Conservation (phyloP, 2,329 filamentous ascomycete genomes). For the Cercospora sesami region DNA sequence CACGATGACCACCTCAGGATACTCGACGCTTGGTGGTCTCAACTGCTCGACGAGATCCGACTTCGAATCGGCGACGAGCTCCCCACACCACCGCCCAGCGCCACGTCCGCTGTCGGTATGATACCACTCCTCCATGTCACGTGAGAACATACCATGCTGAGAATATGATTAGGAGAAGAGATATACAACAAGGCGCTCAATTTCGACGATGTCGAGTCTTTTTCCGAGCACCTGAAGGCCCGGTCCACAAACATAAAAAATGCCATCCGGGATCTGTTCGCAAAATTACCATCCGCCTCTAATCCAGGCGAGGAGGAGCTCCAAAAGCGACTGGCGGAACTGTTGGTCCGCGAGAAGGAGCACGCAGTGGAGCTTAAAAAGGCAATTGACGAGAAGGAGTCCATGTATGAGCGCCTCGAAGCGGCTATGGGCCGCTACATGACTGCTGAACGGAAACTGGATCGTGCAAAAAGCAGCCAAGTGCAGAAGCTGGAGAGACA, state of each 20-base stretch:
- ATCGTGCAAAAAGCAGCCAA: slow-evolving; percentile 82
- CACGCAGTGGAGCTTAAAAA: slow-evolving; percentile 34
- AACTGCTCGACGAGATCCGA: slow-evolving; percentile 59
- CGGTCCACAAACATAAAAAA: slow-evolving; percentile 75
- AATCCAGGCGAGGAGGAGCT: slow-evolving; percentile 68
- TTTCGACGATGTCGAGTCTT: slow-evolving; percentile 59
- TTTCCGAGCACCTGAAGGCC: slow-evolving; percentile 76
- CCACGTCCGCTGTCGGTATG: slow-evolving; percentile 37
- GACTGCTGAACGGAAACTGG: slow-evolving; percentile 91
- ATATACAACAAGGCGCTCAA: slow-evolving; percentile 55
- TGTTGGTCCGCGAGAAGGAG: slow-evolving; percentile 78
- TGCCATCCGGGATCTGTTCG: slow-evolving; percentile 69
- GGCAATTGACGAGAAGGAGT: slow-evolving; percentile 35
- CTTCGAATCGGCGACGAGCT: slow-evolving; percentile 44
- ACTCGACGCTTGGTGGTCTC: slow-evolving; percentile 90
- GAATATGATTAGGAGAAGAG: slow-evolving; percentile 37
- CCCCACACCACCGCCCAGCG: slow-evolving; percentile 35
- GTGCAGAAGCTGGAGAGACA: slow-evolving; percentile 91
- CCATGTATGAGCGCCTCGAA: slow-evolving; percentile 79
- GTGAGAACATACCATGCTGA: slow-evolving; percentile 36
- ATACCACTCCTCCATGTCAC: slow-evolving; percentile 25
- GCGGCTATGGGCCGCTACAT: slow-evolving; percentile 87
- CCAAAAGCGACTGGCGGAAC: slow-evolving; percentile 70
- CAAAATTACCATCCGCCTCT: slow-evolving; percentile 51
- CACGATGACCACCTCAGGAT: slow-evolving; percentile 92